Evolutionary conservation across 768 basidiomycete species (phyloP).

Genomic region (Basidioascus undulatus): DNA sequence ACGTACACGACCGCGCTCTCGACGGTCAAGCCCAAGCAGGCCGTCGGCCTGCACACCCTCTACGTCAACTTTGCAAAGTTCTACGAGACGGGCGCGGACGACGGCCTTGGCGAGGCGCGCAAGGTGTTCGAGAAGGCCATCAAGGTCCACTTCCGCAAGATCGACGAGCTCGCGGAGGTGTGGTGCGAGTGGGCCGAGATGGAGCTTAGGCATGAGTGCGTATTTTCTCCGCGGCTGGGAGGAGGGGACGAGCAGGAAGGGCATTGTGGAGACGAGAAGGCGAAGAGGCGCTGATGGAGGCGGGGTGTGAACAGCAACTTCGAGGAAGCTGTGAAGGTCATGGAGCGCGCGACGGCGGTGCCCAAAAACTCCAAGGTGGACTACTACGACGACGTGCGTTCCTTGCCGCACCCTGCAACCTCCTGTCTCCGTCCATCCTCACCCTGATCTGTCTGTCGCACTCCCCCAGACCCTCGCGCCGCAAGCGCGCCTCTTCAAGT

Average conservation of each 20-base stretch:
- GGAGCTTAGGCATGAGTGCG: slow-evolving; percentile 86
- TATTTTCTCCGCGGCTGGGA: slow-evolving; percentile 4
- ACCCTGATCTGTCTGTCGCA: slow-evolving; percentile 1
- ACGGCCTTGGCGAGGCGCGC: slow-evolving; percentile 59
- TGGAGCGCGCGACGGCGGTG: slow-evolving; percentile 83
- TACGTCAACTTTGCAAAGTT: slow-evolving; percentile 93
- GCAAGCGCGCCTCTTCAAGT: slow-evolving; percentile 85
- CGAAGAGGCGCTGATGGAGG: too few relatives aligned
- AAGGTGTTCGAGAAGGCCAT: slow-evolving; percentile 84
- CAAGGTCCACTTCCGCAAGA: slow-evolving; percentile 74
- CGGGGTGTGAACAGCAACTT: slow-evolving; percentile 50
- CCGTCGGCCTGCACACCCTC: slow-evolving; percentile 65
- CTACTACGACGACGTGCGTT: slow-evolving; percentile 76
- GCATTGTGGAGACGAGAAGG: too few relatives aligned
- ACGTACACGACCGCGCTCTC: slow-evolving; percentile 78
- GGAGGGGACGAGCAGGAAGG: not conserved
- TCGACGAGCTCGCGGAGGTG: slow-evolving; percentile 89
- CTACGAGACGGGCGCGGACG: slow-evolving; percentile 84
- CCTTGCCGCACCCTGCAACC: slow-evolving; percentile 5
- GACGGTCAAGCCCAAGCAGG: slow-evolving; percentile 65
- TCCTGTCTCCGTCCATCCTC: slow-evolving; percentile 6
- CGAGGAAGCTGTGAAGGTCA: slow-evolving; percentile 78
- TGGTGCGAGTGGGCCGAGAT: slow-evolving; percentile 99
- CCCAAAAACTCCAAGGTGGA: slow-evolving; percentile 76
- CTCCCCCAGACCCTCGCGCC: slow-evolving; percentile 42